Conservation (phyloP, 257 asterid genomes). For the Solanum ossicruentum region DNA sequence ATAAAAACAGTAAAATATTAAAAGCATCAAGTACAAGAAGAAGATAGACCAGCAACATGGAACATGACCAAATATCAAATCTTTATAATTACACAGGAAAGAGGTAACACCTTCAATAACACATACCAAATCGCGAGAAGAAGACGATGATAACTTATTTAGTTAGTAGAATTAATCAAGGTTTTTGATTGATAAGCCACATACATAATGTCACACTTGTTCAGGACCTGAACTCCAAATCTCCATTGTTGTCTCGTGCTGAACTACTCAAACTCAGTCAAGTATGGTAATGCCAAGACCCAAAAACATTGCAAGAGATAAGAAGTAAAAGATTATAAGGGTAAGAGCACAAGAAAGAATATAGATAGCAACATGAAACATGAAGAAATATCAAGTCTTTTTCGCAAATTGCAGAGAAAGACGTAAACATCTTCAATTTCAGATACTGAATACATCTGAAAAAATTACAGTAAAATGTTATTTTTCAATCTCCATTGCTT, state of each 20-base stretch:
- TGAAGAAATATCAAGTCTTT: not conserved
- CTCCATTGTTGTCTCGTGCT: not conserved
- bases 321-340: not conserved
- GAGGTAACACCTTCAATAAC: too few species aligned
- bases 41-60: too few species aligned
- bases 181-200: too few species aligned
- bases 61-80: too few species aligned
- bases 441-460: not conserved
- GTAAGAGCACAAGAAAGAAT: not conserved
- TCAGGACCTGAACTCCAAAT: not conserved
- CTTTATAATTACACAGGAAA: too few species aligned
- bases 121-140: too few species aligned
- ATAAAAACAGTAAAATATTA: too few species aligned
- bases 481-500: slow-evolving; percentile 88
- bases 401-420: not conserved
- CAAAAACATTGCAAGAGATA: not conserved
- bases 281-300: not conserved
- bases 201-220: not conserved
- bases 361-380: not conserved
- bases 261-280: not conserved
- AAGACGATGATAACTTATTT: too few species aligned
- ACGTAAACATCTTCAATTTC: not conserved
- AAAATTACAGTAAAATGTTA: slow-evolving; percentile 20
- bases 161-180: too few species aligned
- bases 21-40: too few species aligned